Evolutionary conservation across 345 rosid species (phyloP), one percentile per base, ranked within the genome.

Genomic region (Hibiscus trionum): DNA sequence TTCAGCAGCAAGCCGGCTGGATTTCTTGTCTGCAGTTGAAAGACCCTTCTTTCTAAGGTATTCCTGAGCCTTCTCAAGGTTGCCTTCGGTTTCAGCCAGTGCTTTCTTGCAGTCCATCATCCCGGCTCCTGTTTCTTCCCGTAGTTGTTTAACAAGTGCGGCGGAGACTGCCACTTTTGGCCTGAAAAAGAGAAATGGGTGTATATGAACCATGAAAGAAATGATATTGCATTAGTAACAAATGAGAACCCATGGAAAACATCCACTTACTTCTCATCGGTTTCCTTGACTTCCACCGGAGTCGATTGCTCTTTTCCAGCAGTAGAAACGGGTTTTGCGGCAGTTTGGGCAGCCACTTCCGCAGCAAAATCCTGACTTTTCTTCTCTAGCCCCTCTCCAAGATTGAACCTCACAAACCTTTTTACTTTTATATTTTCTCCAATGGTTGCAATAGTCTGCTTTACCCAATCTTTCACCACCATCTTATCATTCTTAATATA

Each of bases 71-170:
- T 88, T 94, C 84, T 90, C 93, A 27, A 91, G 91, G 73, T 94
- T 87, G 15, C 97, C 97, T 73, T 84, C 96, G 26, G 92, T 88
- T 83, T 91, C 97, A 1, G 99, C 79, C 42, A 94, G 80, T 59
- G 97, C 97, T 77, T 90, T 94, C 87, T 91, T 94, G 88, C 99
- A 91, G 80, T 94, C 97, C 99, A 91, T 91, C 97, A 91, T 94
- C 39, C 97, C 99, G 0, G 97, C 99, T 79, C 99, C 97, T 3
- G 93, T 90, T 83, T 95, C 97, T 70, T 91, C 99, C 37, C 97
- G 86, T 63, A 95, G 82, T 80, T 94, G 93, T 79, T 95, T 95
- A 68, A 95, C 96, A 31, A 95, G 90, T 69, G 87, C 88, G 42
- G 97, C 96, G 26, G 97, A 88, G 71, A 95, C 79, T 47, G 87